Evolutionary conservation across 129 eudicot species (phyloP).

Genomic region (Deinandra increscens): DNA sequence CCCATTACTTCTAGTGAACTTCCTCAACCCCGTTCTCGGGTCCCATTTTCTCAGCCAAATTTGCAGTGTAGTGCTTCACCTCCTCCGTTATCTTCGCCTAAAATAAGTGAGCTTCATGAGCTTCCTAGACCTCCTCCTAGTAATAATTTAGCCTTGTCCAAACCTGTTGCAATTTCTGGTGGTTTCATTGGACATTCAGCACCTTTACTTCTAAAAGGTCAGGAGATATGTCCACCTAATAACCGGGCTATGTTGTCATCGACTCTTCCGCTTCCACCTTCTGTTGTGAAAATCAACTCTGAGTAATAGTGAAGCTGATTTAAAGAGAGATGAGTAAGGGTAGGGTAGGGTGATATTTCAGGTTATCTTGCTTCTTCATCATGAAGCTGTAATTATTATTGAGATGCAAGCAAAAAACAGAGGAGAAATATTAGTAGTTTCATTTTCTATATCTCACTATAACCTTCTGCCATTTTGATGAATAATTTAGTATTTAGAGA

Average conservation of each 20-base stretch:
- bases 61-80: no score
- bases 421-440: no score
- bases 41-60: constrained; percentile 33
- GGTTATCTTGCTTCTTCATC: no score
- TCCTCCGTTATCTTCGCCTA: constrained; percentile 13
- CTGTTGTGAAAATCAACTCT: constrained; percentile 64
- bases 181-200: constrained; percentile 60
- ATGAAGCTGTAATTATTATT: no score
- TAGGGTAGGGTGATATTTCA: no score
- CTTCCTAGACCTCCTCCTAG: constrained; percentile 88
- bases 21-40: constrained; percentile 43
- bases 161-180: constrained; percentile 40
- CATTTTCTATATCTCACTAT: no score
- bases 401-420: no score
- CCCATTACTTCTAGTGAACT: constrained; percentile 50
- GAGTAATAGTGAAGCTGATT: constrained; percentile 24
- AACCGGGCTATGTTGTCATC: constrained; percentile 38
- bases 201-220: constrained; percentile 48
- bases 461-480: no score
- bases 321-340: no score
- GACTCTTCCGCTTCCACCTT: constrained; percentile 66
- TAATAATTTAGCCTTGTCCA: constrained; percentile 33
- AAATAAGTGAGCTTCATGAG: constrained; percentile 89
- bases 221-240: constrained; percentile 55
- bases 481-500: no score